Conservation (phyloP, 352 stramenopile species). For the Thraustotheca clavata region DNA sequence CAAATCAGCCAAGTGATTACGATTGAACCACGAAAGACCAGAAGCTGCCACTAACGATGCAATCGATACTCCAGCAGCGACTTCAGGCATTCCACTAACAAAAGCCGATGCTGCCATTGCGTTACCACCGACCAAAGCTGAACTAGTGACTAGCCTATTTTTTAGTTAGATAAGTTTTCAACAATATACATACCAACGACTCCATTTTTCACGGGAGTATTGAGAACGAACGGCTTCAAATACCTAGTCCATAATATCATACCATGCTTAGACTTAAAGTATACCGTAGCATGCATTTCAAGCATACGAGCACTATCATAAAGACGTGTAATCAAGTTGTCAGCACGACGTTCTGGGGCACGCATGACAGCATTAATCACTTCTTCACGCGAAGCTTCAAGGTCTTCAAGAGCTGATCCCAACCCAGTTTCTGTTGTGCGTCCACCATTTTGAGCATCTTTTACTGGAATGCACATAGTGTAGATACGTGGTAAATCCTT, state of each 20-base stretch:
- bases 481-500: conserved; percentile 99
- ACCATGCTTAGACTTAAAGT: neutral
- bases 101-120: conserved; percentile 65
- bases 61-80: conserved; percentile 71
- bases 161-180: neutral
- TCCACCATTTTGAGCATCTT: conserved; percentile 38
- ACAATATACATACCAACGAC: conserved; percentile 29
- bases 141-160: conserved; percentile 36
- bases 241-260: conserved; percentile 21
- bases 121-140: conserved; percentile 60
- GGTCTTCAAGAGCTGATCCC: conserved; percentile 79
- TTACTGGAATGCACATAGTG: conserved; percentile 98
- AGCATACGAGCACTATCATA: conserved; percentile 88
- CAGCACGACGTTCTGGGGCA: conserved; percentile 94
- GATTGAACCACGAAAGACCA: conserved; percentile 87
- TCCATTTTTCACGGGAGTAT: conserved; percentile 76
- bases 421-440: conserved; percentile 44
- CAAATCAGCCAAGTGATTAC: conserved; percentile 73
- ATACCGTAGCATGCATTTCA: conserved; percentile 91
- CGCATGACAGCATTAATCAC: conserved; percentile 97
- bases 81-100: conserved; percentile 70
- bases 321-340: conserved; percentile 99
- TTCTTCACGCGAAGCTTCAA: conserved; percentile 94
- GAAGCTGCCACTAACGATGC: conserved; percentile 66
- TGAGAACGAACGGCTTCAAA: conserved; percentile 74